Conservation (phyloP, 139 green algal genomes). For the Closterium sp. region DNA sequence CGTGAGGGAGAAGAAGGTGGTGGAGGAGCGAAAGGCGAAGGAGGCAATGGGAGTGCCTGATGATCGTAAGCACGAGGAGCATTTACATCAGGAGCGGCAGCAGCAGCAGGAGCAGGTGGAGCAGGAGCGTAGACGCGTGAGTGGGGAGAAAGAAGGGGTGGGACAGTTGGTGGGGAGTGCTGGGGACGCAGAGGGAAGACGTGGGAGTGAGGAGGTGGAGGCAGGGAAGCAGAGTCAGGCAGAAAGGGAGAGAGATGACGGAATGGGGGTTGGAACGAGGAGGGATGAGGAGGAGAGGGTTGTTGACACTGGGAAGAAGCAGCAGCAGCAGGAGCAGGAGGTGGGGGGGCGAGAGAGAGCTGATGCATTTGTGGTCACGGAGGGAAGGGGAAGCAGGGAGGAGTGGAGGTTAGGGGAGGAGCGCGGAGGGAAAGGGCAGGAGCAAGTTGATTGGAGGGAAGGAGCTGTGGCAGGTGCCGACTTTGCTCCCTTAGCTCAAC, state of each 20-base stretch:
- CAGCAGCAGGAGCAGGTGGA: not conserved
- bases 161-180: not conserved
- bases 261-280: not conserved
- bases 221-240: not conserved
- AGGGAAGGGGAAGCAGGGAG: not conserved
- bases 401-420: not conserved
- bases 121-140: not conserved
- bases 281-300: not conserved
- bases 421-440: not conserved
- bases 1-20: not conserved
- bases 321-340: not conserved
- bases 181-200: not conserved
- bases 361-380: not conserved
- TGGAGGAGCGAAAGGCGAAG: not conserved
- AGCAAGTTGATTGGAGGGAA: not conserved
- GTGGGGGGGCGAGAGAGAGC: not conserved
- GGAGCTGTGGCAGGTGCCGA: not conserved
- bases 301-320: not conserved
- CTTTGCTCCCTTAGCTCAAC: not conserved
- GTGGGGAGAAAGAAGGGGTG: not conserved
- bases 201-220: not conserved
- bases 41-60: not conserved
- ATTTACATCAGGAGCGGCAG: not conserved
- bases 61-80: not conserved
- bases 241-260: not conserved